Base-by-base conservation (phyloP, 2,329 filamentous ascomycete genomes). In the Xylaria polymorpha region DNA sequence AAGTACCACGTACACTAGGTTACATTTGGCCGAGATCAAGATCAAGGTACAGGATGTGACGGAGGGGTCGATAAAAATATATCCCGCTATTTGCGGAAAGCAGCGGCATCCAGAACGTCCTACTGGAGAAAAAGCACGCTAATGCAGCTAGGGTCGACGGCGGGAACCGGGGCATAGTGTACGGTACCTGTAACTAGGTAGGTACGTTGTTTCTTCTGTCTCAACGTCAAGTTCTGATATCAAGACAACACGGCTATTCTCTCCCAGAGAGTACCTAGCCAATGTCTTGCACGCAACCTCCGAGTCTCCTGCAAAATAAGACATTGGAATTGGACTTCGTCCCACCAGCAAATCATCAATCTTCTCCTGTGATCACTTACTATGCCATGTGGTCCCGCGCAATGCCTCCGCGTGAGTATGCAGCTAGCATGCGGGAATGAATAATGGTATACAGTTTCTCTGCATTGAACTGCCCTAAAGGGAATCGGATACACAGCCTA, bases 11-110 rank as follows among this genome's bases (percentile, higher is more conserved):
- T 29, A 29, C 25, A 29, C 25, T 29, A 29, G 39, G 57, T 59
- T 59, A 18, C 39, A 41, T 61, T 41, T 41, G 15, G 1, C 60
- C 50, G 4, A 18, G 8, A 39, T 35, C 25, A 53, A 53, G 50
- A 61, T 39, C 39, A 51, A 53, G 57, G 58, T 63, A 67, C 46
- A 53, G 32, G 18, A 53, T 62, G 14, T 18, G 12, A 55, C 22
- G n/a, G 48, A 25, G 35, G 20, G 22, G 60, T n/a, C 7, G 18
- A 32, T 53, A 5, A 37, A 20, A 55, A 35, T 10, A 20, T n/a
- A n/a, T 18, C 14, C 56, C 56, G 39, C 56, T 44, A 58, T 29
- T 61, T 2, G 48, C 71, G 72, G 73, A 73, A 67, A 71, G 39
- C 50, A 68, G 53, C 72, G 69, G 55, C 50, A 66, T 63, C 43